Conservation (phyloP, 805 yeast species). For the Yarrowia osloensis region DNA sequence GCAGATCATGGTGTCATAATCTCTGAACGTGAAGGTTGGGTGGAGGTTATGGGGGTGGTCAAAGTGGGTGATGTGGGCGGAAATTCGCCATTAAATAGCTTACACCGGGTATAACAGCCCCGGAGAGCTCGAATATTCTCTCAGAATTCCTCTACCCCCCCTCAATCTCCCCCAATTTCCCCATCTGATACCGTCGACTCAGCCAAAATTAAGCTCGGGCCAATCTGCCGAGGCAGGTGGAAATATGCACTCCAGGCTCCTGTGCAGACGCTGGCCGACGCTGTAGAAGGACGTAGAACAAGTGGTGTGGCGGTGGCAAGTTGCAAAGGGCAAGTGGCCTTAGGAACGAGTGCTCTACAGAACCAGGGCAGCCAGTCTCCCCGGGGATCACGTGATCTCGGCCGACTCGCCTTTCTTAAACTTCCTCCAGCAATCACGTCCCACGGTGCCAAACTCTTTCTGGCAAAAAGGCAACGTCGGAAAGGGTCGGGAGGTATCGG, state of each 20-base stretch:
- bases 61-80: not conserved
- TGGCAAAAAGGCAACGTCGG: conserved; percentile 18
- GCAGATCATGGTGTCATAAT: conserved; percentile 29
- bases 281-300: not conserved
- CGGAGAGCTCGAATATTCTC: not conserved
- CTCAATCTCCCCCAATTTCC: not conserved
- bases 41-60: not conserved
- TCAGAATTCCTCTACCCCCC: not conserved
- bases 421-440: not conserved
- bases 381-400: conserved; percentile 3
- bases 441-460: not conserved
- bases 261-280: not conserved
- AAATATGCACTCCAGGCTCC: conserved; percentile 13
- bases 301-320: not conserved
- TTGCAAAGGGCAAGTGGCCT: no score
- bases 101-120: no score
- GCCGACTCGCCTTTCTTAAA: not conserved
- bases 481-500: conserved; percentile 26
- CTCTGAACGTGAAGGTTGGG: conserved; percentile 21
- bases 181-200: not conserved
- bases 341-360: no score
- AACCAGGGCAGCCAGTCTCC: no score
- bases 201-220: not conserved
- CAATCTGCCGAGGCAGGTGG: conserved; percentile 19
- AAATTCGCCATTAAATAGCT: no score